phyloP scores from a whole-genome alignment of 495 filamentous ascomycete genomes.

The Xylaria bambusicola region DNA sequence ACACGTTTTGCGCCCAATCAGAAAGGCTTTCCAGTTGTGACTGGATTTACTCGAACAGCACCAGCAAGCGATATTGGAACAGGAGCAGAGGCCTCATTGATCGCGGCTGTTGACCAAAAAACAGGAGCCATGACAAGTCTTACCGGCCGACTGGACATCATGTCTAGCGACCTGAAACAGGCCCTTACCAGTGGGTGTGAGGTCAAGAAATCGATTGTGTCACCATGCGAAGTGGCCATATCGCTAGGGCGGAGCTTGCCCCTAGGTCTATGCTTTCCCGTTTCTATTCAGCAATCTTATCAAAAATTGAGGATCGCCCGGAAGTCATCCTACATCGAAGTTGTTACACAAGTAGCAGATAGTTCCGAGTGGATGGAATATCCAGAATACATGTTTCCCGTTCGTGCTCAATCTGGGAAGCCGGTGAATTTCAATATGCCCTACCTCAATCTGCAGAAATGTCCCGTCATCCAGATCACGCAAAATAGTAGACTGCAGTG shows the following conservation, averaged over 20 bases:
- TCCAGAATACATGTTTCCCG: conserved; percentile 22
- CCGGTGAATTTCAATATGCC: conserved; percentile 32
- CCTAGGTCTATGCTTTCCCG: not conserved
- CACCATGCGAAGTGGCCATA: conserved; percentile 4
- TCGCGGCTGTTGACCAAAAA: not conserved
- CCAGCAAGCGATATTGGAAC: not conserved
- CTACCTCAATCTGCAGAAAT: conserved; percentile 27
- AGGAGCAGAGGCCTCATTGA: not conserved
- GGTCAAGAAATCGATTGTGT: not conserved
- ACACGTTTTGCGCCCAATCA: conserved; percentile 32
- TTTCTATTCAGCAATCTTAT: not conserved
- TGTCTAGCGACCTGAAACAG: not conserved
- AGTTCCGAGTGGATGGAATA: conserved; percentile 3
- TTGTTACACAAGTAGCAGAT: not conserved
- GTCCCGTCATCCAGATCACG: not conserved
- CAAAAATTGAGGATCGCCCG: conserved; percentile 2
- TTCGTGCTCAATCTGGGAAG: conserved; percentile 10
- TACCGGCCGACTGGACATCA: conserved; percentile 9
- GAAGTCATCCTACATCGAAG: not conserved
- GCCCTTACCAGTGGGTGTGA: conserved; percentile 1
- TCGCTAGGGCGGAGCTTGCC: not conserved
- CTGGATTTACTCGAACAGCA: not conserved
- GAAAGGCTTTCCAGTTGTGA: not conserved
- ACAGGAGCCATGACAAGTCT: not conserved
- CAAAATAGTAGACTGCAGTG: not conserved